These are phyloP conservation scores for Malus hybrid DNA, from an alignment of 331 rosid species.

Conservation along the genomic window DNA sequence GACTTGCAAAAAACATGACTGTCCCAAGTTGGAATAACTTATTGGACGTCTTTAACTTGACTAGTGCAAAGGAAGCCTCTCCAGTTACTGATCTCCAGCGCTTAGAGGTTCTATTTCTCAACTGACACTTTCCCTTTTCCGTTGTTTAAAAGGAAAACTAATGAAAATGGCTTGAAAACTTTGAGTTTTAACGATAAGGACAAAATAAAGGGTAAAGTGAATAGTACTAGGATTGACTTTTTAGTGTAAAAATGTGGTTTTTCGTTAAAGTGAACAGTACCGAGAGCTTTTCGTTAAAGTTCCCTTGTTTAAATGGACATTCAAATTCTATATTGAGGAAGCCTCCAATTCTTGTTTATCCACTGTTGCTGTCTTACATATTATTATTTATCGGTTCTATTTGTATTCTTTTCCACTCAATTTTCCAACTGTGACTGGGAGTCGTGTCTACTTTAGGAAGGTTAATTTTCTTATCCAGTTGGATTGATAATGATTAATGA, in stretches of 20 bases:
- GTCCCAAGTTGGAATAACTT: slow-evolving; percentile 67
- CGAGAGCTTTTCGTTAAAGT: too few relatives aligned
- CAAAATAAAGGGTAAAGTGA: too few relatives aligned
- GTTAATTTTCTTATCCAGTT: background rate
- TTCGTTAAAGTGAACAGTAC: too few relatives aligned
- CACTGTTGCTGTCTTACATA: background rate
- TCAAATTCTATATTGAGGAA: background rate
- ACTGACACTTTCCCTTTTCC: background rate
- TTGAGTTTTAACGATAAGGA: too few relatives aligned
- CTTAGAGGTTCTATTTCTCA: slow-evolving; percentile 58
- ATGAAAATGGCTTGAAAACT: too few relatives aligned
- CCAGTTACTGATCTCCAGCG: slow-evolving; percentile 89
- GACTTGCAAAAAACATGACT: slow-evolving; percentile 53
- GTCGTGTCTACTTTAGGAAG: background rate
- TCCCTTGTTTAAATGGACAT: background rate
- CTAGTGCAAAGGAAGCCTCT: slow-evolving; percentile 57
- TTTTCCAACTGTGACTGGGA: background rate
- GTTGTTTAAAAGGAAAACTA: too few relatives aligned
- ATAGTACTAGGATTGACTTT: too few relatives aligned
- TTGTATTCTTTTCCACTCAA: background rate
- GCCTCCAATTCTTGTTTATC: background rate
- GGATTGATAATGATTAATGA: background rate
- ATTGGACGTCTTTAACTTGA: slow-evolving; percentile 66
- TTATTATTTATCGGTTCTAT: background rate
- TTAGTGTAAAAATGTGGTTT: too few relatives aligned